Base-by-base conservation (phyloP, 345 rosid species). In the Lepidium didymum region DNA sequence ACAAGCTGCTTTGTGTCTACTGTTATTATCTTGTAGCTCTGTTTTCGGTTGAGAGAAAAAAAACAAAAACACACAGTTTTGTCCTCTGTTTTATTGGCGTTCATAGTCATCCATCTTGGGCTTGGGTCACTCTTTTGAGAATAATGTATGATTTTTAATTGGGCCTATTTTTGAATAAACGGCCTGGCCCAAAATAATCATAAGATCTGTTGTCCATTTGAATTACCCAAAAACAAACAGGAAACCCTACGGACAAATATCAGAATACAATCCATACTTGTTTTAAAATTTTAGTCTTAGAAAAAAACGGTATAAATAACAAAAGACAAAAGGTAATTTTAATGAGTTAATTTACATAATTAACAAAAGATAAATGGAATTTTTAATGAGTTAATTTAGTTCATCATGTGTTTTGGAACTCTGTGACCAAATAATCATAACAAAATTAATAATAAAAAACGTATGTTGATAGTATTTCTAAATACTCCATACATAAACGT, bases 1-100 rank as follows among this genome's bases (percentile, higher is more conserved):
- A 73, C 87, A 82, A 62, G 96, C 98, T 38, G 98, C 98, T 70
- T 75, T 88, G 53, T 84, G 82, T 61, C 69, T 92, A 46, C 62
- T 92, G 81, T 93, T 96, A 8, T 57, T 92, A 75, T 92, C 98
- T 3, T 84, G 72, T 40, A 85, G 79, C 67, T 76, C 83, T 41
- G 85, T 84, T 75, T 84, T 84, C 53, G 85, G 83, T 18, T 78
- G 16, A 60, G 21, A 44, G 9, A 34, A 59, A 18, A 5, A 35
- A 14, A 56, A 35, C 35, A 64, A 23, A 44, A 35, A 47, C 7
- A 46, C 51, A 63, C 58, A 44, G 42, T 71, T 71, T 23, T 71
- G 47, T 37, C 49, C 25, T 62, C 57, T 44, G 9, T 25, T 62
- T 51, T 43, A n/a, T n/a, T n/a, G n/a, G n/a, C n/a, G n/a, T 25